Evolutionary conservation across 306 rosid species (phyloP).

Genomic region (Cucurbita moschata): DNA sequence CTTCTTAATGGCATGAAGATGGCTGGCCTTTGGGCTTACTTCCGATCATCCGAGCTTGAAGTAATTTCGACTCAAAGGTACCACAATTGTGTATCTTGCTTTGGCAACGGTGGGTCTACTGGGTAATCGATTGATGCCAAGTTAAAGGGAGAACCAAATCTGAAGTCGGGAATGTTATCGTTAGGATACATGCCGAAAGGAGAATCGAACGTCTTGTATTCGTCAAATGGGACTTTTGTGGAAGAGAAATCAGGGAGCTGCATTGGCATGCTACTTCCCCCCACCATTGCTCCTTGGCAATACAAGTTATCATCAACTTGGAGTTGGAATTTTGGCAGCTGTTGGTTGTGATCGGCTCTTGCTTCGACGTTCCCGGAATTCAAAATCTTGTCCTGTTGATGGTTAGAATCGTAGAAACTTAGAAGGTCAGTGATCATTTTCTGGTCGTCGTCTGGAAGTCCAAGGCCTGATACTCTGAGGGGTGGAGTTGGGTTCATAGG

Average conservation of each 20-base stretch:
- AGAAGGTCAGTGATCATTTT: constrained; percentile 34
- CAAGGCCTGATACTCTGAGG: constrained; percentile 13
- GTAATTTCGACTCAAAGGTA: constrained; percentile 12
- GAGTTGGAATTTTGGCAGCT: constrained; percentile 13
- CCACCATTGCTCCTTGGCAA: constrained; percentile 12
- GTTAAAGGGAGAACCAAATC: constrained; percentile 24
- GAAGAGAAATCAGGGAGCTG: constrained; percentile 11
- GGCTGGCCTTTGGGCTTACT: neutral
- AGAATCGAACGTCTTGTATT: constrained; percentile 20
- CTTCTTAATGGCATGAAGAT: neutral
- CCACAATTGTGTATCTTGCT: constrained; percentile 33
- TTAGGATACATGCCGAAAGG: constrained; percentile 20
- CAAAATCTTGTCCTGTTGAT: constrained; percentile 15
- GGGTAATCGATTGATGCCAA: constrained; percentile 18
- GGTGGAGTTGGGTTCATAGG: constrained; percentile 7
- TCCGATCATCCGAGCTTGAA: neutral
- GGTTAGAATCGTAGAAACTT: constrained; percentile 26
- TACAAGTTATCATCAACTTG: constrained; percentile 16
- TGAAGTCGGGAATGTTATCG: constrained; percentile 11
- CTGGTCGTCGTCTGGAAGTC: constrained; percentile 33
- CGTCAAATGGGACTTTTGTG: constrained; percentile 16
- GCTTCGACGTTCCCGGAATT: constrained; percentile 8
- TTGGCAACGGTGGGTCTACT: constrained; percentile 13
- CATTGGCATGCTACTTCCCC: neutral
- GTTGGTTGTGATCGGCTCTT: neutral